These are phyloP conservation scores for Pseudogymnoascus sp. DNA, from an alignment of 2,329 filamentous ascomycete species.

Conservation along the genomic window DNA sequence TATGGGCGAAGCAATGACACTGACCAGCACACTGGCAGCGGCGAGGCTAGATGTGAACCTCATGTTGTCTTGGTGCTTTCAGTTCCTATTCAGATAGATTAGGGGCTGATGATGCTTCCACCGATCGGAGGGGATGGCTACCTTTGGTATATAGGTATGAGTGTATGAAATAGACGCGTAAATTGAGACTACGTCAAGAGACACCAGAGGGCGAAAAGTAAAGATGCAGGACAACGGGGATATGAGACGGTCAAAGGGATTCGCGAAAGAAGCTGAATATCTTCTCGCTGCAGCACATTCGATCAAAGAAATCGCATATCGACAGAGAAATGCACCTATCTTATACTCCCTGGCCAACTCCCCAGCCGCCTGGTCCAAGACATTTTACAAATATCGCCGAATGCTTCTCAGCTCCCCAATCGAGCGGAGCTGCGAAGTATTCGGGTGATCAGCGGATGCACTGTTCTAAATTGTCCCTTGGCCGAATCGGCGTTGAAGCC, in stretches of 20 bases:
- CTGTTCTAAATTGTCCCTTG: background rate
- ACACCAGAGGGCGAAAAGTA: background rate
- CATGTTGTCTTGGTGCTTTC: background rate
- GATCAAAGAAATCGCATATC: background rate
- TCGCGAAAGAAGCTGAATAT: background rate
- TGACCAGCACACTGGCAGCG: background rate
- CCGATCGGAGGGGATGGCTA: background rate
- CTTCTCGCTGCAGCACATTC: background rate
- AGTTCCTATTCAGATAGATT: background rate
- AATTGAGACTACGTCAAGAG: background rate
- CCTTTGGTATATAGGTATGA: background rate
- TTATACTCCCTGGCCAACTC: background rate
- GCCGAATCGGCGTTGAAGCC: background rate
- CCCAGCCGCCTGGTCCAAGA: background rate
- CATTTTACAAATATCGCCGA: background rate
- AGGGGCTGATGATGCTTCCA: background rate
- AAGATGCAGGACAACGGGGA: background rate
- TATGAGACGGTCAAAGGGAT: background rate
- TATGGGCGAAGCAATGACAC: constrained; percentile 1
- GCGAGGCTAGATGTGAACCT: background rate
- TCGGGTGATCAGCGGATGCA: background rate
- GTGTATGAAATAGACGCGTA: background rate
- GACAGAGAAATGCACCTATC: constrained; percentile 4
- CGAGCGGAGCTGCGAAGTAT: background rate
- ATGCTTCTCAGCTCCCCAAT: constrained; percentile 1